These are phyloP conservation scores for Stentor roeselii DNA, from an alignment of 73 alveolate species.

Conservation along the genomic window DNA sequence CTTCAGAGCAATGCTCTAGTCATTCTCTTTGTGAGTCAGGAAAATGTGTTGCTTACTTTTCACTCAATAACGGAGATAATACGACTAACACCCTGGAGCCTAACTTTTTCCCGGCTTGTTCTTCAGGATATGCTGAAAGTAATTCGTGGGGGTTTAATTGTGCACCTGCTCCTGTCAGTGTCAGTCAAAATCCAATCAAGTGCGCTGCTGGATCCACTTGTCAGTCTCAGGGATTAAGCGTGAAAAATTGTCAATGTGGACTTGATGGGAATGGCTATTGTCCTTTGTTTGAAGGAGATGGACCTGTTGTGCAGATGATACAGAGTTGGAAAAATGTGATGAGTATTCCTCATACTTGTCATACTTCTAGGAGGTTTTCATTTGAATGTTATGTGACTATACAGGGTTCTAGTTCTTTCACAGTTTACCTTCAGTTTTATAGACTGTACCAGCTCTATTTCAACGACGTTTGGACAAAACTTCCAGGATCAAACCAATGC, in stretches of 20 bases:
- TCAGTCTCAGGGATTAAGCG: background rate
- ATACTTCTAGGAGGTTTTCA: background rate
- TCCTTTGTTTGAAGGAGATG: conserved; percentile 19
- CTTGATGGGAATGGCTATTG: conserved; percentile 22
- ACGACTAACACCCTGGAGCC: background rate
- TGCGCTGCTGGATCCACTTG: background rate
- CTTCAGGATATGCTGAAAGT: background rate
- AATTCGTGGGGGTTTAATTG: background rate
- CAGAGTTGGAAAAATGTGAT: background rate
- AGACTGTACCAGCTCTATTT: no score
- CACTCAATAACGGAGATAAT: background rate
- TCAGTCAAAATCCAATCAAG: background rate
- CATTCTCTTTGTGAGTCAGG: background rate
- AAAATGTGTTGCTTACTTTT: background rate
- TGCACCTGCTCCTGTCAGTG: background rate
- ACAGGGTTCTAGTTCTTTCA: background rate
- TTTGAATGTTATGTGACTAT: background rate
- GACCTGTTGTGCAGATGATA: background rate
- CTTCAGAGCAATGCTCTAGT: background rate
- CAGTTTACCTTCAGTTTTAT: background rate
- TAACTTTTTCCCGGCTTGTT: background rate
- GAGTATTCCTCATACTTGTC: background rate
- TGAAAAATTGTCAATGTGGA: background rate
- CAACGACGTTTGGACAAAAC: background rate
- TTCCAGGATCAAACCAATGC: background rate